Conservation (phyloP, 2,329 filamentous ascomycete species). For the Madurella fahalii region DNA sequence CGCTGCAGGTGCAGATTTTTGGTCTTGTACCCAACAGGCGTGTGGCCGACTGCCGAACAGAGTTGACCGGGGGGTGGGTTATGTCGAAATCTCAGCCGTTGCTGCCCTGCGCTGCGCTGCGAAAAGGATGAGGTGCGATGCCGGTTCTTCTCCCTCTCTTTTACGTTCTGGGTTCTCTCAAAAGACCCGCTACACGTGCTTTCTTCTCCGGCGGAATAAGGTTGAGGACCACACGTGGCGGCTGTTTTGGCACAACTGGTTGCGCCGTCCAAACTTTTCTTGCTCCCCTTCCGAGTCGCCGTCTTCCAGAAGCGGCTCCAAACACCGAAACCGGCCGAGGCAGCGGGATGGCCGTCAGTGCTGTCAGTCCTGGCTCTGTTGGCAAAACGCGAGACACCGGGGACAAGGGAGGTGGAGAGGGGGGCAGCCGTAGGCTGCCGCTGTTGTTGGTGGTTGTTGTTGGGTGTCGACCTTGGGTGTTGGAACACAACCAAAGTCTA, state of each 20-base stretch:
- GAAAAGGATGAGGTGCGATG: constrained; percentile 1
- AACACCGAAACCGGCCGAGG: constrained; percentile 18
- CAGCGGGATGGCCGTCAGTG: too few species aligned
- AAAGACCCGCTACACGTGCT: too few species aligned
- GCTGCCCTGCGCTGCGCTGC: background rate
- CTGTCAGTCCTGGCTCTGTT: too few species aligned
- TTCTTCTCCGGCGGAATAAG: too few species aligned
- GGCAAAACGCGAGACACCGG: too few species aligned
- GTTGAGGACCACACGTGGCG: too few species aligned
- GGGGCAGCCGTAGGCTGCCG: too few species aligned
- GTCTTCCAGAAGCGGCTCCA: constrained; percentile 11
- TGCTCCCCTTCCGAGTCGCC: constrained; percentile 1
- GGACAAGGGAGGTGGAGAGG: background rate
- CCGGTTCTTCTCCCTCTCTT: background rate
- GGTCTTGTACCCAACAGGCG: constrained; percentile 19
- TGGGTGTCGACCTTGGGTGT: constrained; percentile 4
- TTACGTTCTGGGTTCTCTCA: too few species aligned
- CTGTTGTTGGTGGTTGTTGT: background rate
- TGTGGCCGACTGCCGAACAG: constrained; percentile 21
- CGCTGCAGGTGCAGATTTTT: constrained; percentile 20
- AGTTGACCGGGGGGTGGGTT: constrained; percentile 10
- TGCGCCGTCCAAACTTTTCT: constrained; percentile 1
- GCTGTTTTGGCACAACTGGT: background rate
- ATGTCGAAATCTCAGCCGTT: background rate
- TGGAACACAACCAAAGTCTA: constrained; percentile 12